A percentile compares a stretch with the other conserved stretches of the same genome.
Evolutionary conservation across 441 rosid species (phyloP).

Genomic region (Croton laevigatus): DNA sequence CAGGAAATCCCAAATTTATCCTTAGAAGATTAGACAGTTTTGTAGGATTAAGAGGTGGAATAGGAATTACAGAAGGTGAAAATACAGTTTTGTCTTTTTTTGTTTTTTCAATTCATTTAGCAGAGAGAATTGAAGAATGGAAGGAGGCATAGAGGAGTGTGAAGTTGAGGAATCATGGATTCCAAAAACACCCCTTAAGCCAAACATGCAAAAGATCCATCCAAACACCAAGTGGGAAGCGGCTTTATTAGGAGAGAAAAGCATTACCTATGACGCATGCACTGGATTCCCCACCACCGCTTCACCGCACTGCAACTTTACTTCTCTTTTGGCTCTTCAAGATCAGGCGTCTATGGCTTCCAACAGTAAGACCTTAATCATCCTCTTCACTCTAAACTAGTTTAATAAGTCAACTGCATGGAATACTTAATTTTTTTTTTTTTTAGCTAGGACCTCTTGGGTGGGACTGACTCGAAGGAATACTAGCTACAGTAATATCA

Average conservation of each 20-base stretch:
- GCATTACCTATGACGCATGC: slow-evolving; percentile 13
- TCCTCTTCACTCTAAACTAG: too few relatives aligned
- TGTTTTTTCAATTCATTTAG: too few relatives aligned
- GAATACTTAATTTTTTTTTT: too few relatives aligned
- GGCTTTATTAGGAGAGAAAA: slow-evolving; percentile 1
- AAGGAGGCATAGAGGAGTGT: slow-evolving; percentile 28
- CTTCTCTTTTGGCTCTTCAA: slow-evolving; percentile 56
- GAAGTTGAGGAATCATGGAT: slow-evolving; percentile 37
- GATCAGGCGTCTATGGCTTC: slow-evolving; percentile 38
- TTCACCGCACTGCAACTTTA: slow-evolving; percentile 25
- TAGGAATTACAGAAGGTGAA: background rate
- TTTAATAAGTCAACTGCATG: too few relatives aligned
- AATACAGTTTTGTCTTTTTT: too few relatives aligned
- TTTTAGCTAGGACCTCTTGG: too few relatives aligned
- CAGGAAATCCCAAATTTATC: background rate
- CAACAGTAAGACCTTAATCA: background rate
- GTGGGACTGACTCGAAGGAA: too few relatives aligned
- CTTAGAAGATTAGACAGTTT: background rate
- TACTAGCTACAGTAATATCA: too few relatives aligned
- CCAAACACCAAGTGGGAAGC: slow-evolving; percentile 17
- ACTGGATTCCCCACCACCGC: slow-evolving; percentile 22
- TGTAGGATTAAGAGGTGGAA: background rate
- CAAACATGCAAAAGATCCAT: slow-evolving; percentile 31
- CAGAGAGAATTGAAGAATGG: slow-evolving; percentile 20
- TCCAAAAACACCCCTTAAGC: slow-evolving; percentile 48